Base-by-base conservation (phyloP, 2,329 filamentous ascomycete species). In the Diaporthe vexans region DNA sequence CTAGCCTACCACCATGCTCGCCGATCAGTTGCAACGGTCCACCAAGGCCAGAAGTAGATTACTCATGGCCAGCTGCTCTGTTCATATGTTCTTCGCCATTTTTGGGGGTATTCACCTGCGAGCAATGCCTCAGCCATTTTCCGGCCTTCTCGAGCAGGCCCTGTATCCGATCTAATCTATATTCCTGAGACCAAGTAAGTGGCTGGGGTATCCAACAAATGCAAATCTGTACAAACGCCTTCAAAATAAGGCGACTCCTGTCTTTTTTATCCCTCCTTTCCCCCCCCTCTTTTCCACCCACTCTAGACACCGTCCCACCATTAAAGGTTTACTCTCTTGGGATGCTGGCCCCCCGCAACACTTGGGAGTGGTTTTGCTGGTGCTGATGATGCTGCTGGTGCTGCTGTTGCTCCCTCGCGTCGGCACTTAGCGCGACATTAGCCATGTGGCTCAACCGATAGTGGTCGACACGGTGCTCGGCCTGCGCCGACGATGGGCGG, bases 381-480 rank as follows among this genome's bases (percentile, higher is more conserved):
- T 52, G 35, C 57, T 61, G 59, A 3, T 43, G 68, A 46, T 72
- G 58, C 1, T 40, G 68, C 40, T 68, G 51, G 40, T 63, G 43
- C 4, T 61, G 54, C 11, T 70, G 67, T 48, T 74, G 67, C 48
- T 74, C 71, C 35, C 73, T 58, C 63, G 43, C 40, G 8, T 75
- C 73, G 19, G 70, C 37, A 17, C 71, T 61, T 17, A 75, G 71
- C 24, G 71, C 73, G 10, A 73, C 73, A 21, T 72, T 73, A 4
- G 73, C 73, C 73, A 75, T 75, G 10, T 75, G 73, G 19, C 73
- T 75, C 17, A 75, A 61, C 17, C 73, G 73, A 35, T 71, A 74
- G 57, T 73, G 73, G 43, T 75, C 69, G 37, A 59, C 73, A n/a
- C 48, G 54, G 69, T 59, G 61, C 6, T 52, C 67, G 21, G 57